These are phyloP conservation scores for Vigna mungo DNA, from an alignment of 306 rosid species.

Conservation along the genomic window DNA sequence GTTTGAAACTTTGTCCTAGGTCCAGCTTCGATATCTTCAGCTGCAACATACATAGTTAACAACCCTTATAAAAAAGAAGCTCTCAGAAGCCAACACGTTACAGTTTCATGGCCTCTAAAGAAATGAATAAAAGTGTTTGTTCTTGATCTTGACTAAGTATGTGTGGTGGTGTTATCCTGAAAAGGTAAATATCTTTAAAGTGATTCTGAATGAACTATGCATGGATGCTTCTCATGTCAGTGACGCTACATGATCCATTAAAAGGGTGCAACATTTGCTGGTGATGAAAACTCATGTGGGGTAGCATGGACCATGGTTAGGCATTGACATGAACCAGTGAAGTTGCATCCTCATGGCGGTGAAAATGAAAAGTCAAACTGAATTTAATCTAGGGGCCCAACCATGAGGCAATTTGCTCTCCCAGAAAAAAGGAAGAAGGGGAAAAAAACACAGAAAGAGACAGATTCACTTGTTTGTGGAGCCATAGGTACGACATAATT, in stretches of 20 bases:
- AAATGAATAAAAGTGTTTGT: constrained; percentile 1
- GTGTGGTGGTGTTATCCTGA: constrained; percentile 13
- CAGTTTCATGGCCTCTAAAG: constrained; percentile 14
- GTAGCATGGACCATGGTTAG: constrained; percentile 38
- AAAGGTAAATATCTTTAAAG: constrained; percentile 30
- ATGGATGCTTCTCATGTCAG: constrained; percentile 44
- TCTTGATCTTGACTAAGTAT: constrained; percentile 7
- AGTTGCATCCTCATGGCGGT: neutral
- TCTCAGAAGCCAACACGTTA: constrained; percentile 28
- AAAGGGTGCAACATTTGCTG: constrained; percentile 32
- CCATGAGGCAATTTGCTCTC: constrained; percentile 29
- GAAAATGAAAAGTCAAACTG: constrained; percentile 37
- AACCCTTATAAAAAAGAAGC: constrained; percentile 25
- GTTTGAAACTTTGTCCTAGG: constrained; percentile 64
- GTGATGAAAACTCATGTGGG: constrained; percentile 26
- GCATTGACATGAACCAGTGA: constrained; percentile 9
- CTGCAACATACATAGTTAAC: constrained; percentile 64
- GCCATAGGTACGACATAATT: constrained; percentile 5
- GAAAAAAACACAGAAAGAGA: neutral
- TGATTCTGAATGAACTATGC: constrained; percentile 39
- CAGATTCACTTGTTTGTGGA: neutral
- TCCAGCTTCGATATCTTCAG: constrained; percentile 94
- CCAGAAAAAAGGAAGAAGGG: constrained; percentile 41
- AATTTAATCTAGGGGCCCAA: constrained; percentile 45
- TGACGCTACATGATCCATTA: constrained; percentile 38